Base-by-base conservation (phyloP, 2,329 filamentous ascomycete genomes). In the Botrytis fabae region DNA sequence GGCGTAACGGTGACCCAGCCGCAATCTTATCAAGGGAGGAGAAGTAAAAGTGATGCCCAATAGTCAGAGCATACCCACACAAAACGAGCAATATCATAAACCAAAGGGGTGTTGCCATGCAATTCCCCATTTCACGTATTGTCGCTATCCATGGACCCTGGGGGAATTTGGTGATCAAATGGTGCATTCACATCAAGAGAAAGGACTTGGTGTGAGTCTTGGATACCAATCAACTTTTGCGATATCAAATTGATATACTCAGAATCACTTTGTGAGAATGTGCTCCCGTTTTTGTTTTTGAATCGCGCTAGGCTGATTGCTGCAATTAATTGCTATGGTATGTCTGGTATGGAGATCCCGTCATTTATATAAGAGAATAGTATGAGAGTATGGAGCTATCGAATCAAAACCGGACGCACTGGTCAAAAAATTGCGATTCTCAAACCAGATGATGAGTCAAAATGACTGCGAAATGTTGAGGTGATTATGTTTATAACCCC, bases 41-140 rank as follows among this genome's bases (percentile, higher is more conserved):
- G 51, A 72, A 76, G 35, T 63, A 71, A 16, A 75, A 40, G 74
- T 77, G 76, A 73, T 77, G 74, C 10, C 54, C 20, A n/a, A 46
- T 44, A 10, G 54, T 12, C 16, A 70, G 18, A 46, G 28, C 40
- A 69, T 20, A 25, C 14, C 28, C 40, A 20, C 14, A 22, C 12
- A 63, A n/a, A 38, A 28, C 20, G 25, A 20, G 28, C 8, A 10
- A 35, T 22, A 18, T 28, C 54, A 38, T 46, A 63, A 35, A 46
- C 4, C 9, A 63, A 10, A 40, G n/a, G 44, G 40, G 4, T 40
- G 4, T 28, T 70, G 54, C 54, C 68, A n/a, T 35, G 7, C n/a
- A 20, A 28, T 63, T 61, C 8, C 38, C 48, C 10, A 46, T n/a
- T 70, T 46, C 25, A 70, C 40, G n/a, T 70, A 35, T 1, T 46